These are phyloP conservation scores for Acacia pycnantha DNA, from an alignment of 331 rosid species.

Conservation along the genomic window DNA sequence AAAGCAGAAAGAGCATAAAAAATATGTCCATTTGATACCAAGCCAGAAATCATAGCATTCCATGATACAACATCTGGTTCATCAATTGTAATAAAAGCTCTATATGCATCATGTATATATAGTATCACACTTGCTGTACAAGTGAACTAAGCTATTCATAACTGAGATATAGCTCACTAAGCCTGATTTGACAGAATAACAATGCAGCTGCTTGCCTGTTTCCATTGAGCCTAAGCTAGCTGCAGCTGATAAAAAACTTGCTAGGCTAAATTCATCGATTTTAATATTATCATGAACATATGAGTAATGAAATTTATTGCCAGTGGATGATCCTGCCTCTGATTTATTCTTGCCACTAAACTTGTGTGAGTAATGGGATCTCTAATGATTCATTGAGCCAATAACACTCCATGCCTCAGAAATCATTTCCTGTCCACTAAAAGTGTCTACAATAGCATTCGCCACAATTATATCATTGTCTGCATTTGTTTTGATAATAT, in stretches of 20 bases:
- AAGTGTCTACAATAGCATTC: conserved; percentile 74
- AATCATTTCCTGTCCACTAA: conserved; percentile 52
- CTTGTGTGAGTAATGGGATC: conserved; percentile 62
- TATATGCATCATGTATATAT: conserved; percentile 44
- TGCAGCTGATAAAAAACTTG: conserved; percentile 67
- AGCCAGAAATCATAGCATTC: conserved; percentile 60
- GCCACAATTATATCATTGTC: conserved; percentile 46
- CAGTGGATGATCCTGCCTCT: conserved; percentile 49
- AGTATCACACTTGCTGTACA: conserved; percentile 68
- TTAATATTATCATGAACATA: conserved; percentile 49
- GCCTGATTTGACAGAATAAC: conserved; percentile 54
- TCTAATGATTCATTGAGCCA: conserved; percentile 41
- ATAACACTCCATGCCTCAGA: conserved; percentile 53
- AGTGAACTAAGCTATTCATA: conserved; percentile 51
- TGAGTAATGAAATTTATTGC: conserved; percentile 44
- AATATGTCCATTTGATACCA: conserved; percentile 48
- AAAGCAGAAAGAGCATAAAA: conserved; percentile 56
- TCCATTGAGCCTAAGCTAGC: conserved; percentile 54
- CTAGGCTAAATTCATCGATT: conserved; percentile 58
- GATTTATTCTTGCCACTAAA: conserved; percentile 56
- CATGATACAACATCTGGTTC: conserved; percentile 60
- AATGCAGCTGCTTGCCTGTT: conserved; percentile 62
- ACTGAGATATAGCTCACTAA: conserved; percentile 43
- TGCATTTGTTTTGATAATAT: conserved; percentile 46
- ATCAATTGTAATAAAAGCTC: conserved; percentile 48